Base-by-base conservation (phyloP, 2,329 filamentous ascomycete species). In the Fulvia fulva region DNA sequence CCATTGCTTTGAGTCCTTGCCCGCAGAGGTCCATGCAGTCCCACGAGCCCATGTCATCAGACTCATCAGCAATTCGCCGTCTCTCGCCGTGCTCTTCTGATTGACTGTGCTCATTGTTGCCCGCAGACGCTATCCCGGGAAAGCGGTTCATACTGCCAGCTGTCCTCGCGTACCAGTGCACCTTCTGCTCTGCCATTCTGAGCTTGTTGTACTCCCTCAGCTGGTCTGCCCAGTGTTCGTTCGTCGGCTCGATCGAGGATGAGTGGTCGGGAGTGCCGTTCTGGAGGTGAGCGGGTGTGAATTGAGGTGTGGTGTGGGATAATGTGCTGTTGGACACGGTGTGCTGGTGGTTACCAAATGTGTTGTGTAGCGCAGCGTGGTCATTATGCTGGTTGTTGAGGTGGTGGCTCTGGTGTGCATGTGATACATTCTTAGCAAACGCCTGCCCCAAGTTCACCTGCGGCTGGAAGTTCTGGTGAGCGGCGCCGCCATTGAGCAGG, bases 11-110 rank as follows among this genome's bases (percentile, higher is more conserved):
- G 51, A 99, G 80, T 21, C 93, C 93, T 77, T 97, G 94, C n/a
- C 94, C 94, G 67, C 92, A 94, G 73, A 97, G 87, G 75, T 99
- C 94, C 67, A 99, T 81, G 64, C 92, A 91, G 73, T 90, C 85
- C 94, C 94, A 97, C 89, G 63, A 87, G 80, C 71, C 77, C 67
- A 76, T 73, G 57, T 75, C 86, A 85, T 63, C 83, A 80, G 59
- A 83, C 80, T 68, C 83, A 83, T 60, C 89, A 4, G 60, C 57
- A 21, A 61, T 63, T n/a, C 65, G 84, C 56, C 89, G 80, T 67
- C 87, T 87, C 67, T 87, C 78, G 65, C 82, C 81, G 64, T 86
- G 82, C 60, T 80, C 77, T 25, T 81, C 73, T 70, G 78, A 67
- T 69, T 81, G 72, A 69, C 77, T 74, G 73, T 78, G 66, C 72